Base-by-base conservation (phyloP, 345 rosid species). In the Lepidium sativum region DNA sequence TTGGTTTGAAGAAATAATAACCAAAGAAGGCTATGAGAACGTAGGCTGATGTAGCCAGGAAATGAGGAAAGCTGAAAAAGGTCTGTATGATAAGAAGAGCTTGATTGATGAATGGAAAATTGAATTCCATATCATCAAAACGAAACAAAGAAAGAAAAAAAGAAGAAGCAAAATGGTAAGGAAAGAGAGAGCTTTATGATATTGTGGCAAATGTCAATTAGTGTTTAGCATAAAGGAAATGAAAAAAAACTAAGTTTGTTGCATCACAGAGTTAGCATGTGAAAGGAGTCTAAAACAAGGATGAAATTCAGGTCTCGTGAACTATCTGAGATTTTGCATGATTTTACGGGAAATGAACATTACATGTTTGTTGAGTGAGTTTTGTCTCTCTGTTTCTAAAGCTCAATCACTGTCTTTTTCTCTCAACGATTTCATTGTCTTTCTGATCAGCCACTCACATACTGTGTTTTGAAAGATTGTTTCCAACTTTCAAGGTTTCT, bases 181-280 rank as follows among this genome's bases (percentile, higher is more conserved):
- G 0, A 68, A 4, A 57, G 57, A 44, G 20, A 47, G 34, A 41
- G 16, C n/a, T 6, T 27, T 33, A 1, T 39, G 43, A 29, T 27
- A 40, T 68, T 31, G 35, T 59, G 57, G 17, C 0, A 4, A 39
- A 39, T 68, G 47, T 61, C 1, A 45, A 18, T 27, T 27, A 50
- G 67, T 54, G 48, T 51, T 60, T 50, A 49, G 23, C 59, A 39
- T 45, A 60, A 66, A 59, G 45, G 43, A 60, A 54, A 1, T 3
- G 16, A 9, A 38, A 17, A 27, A 4, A 41, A 13, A 3, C 4
- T 8, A 27, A 12, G 62, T 48, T 69, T 62, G 71, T 66, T 57
- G 51, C 40, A 35, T 47, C 83, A 76, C 71, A 61, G 7, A 41
- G 59, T 69, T 38, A 60, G 70, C 73, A 61, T 72, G 73, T 71